phyloP scores from a whole-genome alignment of 768 basidiomycete species.

The Exidia glandulosa region DNA sequence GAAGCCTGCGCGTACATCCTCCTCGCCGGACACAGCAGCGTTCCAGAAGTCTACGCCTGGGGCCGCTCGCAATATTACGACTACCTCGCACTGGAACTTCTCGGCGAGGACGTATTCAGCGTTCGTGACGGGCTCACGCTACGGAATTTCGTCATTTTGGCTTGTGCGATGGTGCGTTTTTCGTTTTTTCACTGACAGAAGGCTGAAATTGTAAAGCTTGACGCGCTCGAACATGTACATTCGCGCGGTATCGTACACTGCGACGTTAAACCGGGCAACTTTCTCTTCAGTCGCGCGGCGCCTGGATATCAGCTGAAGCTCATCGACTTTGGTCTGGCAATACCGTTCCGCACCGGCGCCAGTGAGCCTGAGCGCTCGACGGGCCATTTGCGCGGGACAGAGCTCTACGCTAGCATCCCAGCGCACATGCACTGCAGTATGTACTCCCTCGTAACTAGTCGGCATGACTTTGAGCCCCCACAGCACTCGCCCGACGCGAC shows the following conservation, averaged over 20 bases:
- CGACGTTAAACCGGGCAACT: background rate
- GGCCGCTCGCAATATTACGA: background rate
- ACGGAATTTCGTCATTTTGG: background rate
- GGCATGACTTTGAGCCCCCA: slow-evolving; percentile 5
- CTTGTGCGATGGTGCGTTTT: background rate
- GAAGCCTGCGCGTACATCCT: background rate
- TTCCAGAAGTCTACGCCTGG: background rate
- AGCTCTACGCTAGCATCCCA: slow-evolving; percentile 63
- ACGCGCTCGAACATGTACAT: background rate
- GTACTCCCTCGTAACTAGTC: slow-evolving; percentile 14
- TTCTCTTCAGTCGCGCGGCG: background rate
- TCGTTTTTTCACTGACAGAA: too few relatives aligned
- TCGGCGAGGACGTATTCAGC: background rate
- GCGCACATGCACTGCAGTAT: slow-evolving; percentile 66
- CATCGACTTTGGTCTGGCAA: slow-evolving; percentile 74
- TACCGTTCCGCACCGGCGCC: slow-evolving; percentile 57
- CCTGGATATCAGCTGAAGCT: background rate
- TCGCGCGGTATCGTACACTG: background rate
- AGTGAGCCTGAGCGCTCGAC: slow-evolving; percentile 69
- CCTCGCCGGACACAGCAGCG: background rate
- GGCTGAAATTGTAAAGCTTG: too few relatives aligned
- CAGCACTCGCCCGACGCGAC: slow-evolving; percentile 45
- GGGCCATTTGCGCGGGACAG: slow-evolving; percentile 67
- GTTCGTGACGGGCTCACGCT: background rate
- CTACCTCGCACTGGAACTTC: background rate